Base-by-base conservation (phyloP, 2,329 filamentous ascomycete genomes). In the Ophiostoma sp. region DNA sequence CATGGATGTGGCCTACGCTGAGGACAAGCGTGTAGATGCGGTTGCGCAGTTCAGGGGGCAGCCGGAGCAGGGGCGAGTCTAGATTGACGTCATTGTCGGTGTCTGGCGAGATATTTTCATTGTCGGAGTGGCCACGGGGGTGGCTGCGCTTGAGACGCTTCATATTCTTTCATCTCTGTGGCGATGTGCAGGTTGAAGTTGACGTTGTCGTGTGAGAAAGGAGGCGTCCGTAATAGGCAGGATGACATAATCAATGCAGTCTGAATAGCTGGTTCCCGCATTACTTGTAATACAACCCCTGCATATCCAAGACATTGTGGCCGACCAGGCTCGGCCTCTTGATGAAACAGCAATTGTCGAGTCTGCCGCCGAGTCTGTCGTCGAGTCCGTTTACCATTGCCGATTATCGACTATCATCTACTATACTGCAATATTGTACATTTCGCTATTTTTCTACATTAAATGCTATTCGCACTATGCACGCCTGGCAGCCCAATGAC, bases 11-110 rank as follows among this genome's bases (percentile, higher is more conserved):
- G 67, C 77, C 77, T 73, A 77, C 74, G 57, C 73, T 70, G 60
- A 79, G 73, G 70, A 77, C 73, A n/a, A 78, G 75, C 10, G 74
- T 72, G 74, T 78, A 79, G 71, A 79, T 78, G 68, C 75, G 77
- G 71, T 79, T 77, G 71, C 78, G 77, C 54, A 79, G 71, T 69
- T 79, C 78, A 69, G 76, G 73, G 0, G 78, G 77, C 0, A 79
- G 76, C 10, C 75, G 75, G 39, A 79, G 75, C 62, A 79, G 72
- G 5, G 76, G 77, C 1, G 77, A 79, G 7, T 41, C 31, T 4
- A n/a, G 1, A 35, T 39, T 39, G 62, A 20, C 20, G 33, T 65
- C 74, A 64, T 78, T 79, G 31, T 35, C 69, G 69, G 7, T 75
- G 71, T 73, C 75, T 77, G 60, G 76, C 77, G 54, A 75, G 62